Evolutionary conservation across 768 basidiomycete genomes (phyloP), one percentile per base, ranked within the genome.

Genomic region (Boletus vermiculosoides): DNA sequence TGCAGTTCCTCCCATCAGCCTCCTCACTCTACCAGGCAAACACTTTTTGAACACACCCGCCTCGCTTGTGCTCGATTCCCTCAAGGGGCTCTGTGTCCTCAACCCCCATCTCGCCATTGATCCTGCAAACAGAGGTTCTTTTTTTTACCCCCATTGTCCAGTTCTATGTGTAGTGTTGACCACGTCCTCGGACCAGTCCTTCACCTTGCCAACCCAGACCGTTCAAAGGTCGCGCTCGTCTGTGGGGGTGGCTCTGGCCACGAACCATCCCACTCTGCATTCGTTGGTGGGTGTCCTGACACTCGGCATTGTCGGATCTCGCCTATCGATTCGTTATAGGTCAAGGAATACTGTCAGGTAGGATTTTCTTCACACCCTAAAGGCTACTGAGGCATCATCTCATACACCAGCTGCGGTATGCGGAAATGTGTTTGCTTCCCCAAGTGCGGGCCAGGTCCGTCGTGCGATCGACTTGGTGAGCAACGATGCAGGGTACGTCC

Each of bases 231-330:
- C 42, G 82, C 88, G 3, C 76, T 94, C 15, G 77, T 94, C 63
- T 92, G 88, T 64, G 92, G 92, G 10, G 92, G 92, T 6, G 92
- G 92, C 33, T 84, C 87, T 25, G 91, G 95, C 5, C 95, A 97
- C 67, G 95, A 97, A 66, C 95, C 95, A 8, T 83, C 93, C 16
- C 93, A 94, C 73, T 83, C 91, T 5, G 90, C 84, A 2, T 94
- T 90, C 63, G 93, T 96, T n/a, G 94, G 92, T 87, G 59, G 61
- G 80, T 68, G 42, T 22, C 20, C 16, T 13, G 12, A 10, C 60
- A 20, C 34, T 31, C 30, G 4, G 4, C 16, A 0, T 33, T 33
- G 1, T 40, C 18, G 11, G 2, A 23, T 51, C 60, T 37, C 52
- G 3, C 36, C 36, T 30, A 59, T 34, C 45, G 41, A 10, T 30